Conservation (phyloP, 257 asterid species). For the Penstemon newberryi region DNA sequence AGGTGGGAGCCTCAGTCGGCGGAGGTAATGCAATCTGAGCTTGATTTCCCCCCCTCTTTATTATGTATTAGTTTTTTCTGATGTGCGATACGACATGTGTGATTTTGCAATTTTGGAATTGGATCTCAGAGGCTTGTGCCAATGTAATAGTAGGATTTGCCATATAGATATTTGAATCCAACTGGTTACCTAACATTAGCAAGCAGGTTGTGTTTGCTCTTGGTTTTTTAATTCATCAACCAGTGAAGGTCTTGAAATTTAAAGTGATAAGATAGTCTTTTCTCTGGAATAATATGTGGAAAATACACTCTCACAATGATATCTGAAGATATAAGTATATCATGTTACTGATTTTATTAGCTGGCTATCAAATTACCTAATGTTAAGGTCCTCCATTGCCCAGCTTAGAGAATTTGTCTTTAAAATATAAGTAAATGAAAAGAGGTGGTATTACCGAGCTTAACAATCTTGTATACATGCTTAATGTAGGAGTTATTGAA, state of each 20-base stretch:
- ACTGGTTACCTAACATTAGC: neutral
- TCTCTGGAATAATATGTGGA: neutral
- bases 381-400: neutral
- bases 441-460: neutral
- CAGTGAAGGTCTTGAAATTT: neutral
- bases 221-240: neutral
- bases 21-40: conserved; percentile 57
- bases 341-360: neutral
- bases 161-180: conserved; percentile 8
- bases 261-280: neutral
- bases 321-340: conserved; percentile 5
- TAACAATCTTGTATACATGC: neutral
- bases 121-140: conserved; percentile 6
- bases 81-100: neutral
- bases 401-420: neutral
- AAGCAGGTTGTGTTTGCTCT: conserved; percentile 7
- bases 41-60: conserved; percentile 4
- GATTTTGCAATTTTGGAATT: conserved; percentile 22
- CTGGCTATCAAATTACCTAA: neutral
- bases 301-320: conserved; percentile 5
- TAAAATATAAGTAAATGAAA: conserved; percentile 1
- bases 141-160: neutral
- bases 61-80: conserved; percentile 11
- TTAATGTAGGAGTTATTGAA: neutral
- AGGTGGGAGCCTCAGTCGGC: conserved; percentile 89